Conservation (phyloP, 2,329 filamentous ascomycete genomes). For the Boeremia lycopersici region DNA sequence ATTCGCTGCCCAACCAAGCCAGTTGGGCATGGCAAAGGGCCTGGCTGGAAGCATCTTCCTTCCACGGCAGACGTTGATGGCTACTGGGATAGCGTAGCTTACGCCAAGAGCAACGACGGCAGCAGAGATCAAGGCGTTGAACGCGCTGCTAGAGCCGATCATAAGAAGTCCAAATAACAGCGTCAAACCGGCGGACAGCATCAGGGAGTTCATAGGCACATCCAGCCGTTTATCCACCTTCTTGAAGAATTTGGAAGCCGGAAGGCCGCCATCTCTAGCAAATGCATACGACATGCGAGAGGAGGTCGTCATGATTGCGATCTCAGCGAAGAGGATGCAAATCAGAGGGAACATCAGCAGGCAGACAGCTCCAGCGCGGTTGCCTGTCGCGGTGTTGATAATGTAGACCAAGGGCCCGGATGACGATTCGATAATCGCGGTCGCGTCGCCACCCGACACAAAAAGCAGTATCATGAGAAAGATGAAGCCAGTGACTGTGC, state of each 20-base stretch:
- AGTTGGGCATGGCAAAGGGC: constrained; percentile 61
- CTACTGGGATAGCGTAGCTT: constrained; percentile 75
- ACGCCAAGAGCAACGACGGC: constrained; percentile 75
- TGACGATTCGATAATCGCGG: constrained; percentile 60
- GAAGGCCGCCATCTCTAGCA: constrained; percentile 69
- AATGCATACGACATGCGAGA: constrained; percentile 72
- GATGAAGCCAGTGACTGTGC: constrained; percentile 66
- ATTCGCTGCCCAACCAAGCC: constrained; percentile 66
- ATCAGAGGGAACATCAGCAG: constrained; percentile 70
- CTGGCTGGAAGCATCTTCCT: constrained; percentile 67
- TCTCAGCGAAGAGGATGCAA: constrained; percentile 68
- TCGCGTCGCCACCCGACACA: constrained; percentile 62
- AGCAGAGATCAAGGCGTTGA: constrained; percentile 73
- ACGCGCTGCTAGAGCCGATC: constrained; percentile 69
- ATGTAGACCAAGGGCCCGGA: constrained; percentile 67
- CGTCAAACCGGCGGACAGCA: constrained; percentile 65
- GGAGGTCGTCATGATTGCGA: constrained; percentile 69
- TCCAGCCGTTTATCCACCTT: constrained; percentile 65
- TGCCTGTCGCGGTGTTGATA: constrained; percentile 66
- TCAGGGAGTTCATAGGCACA: constrained; percentile 70
- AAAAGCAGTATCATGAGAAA: constrained; percentile 70
- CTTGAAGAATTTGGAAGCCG: constrained; percentile 64
- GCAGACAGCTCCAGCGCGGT: constrained; percentile 65
- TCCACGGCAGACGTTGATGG: constrained; percentile 71
- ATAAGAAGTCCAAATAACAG: constrained; percentile 74